Base-by-base conservation (phyloP, 768 basidiomycete species). In the Kwoniella shandongensis region DNA sequence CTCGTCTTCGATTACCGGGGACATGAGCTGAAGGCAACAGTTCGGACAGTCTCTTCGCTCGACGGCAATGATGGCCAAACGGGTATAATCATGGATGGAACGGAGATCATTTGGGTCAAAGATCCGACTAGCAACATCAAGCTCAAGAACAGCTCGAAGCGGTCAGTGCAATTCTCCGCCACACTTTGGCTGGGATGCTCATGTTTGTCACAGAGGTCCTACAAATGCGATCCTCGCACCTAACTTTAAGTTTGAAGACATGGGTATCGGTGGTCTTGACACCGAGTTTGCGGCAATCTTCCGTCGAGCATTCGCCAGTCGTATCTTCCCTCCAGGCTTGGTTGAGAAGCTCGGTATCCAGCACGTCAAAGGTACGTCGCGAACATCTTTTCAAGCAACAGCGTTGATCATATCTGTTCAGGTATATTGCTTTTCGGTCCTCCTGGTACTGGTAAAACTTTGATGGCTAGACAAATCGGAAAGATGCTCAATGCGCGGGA, bases 161-260 rank as follows among this genome's bases (percentile, higher is more conserved):
- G 88, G 91, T 91, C 47, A 61, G 84, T 63, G n/a, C 10, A 11
- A 4, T 11, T 7, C n/a, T n/a, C n/a, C n/a, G n/a, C n/a, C n/a
- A n/a, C n/a, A n/a, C n/a, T n/a, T n/a, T n/a, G n/a, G n/a, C n/a
- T n/a, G n/a, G n/a, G n/a, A n/a, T n/a, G n/a, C 17, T 29, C 41
- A 32, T 42, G 40, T 42, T n/a, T 47, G 23, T 32, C 58, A 17
- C 57, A 93, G 91, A 67, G 85, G 89, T 0, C 86, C 91, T 4
- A 85, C 92, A 6, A 98, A 97, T 73, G 91, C 96, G 0, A 94
- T 99, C 65, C 83, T 99, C 10, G 86, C 91, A 0, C 91, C 96
- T 1, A 97, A 97, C 78, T 99, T 99, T 84, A 98, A 96, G 77
- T 99, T 99, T 61, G 89, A 94, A 71, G 96, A 99, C 76, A 98